Evolutionary conservation across 169 alveolate genomes (phyloP).

Genomic region (Besnoitia besnoiti): DNA sequence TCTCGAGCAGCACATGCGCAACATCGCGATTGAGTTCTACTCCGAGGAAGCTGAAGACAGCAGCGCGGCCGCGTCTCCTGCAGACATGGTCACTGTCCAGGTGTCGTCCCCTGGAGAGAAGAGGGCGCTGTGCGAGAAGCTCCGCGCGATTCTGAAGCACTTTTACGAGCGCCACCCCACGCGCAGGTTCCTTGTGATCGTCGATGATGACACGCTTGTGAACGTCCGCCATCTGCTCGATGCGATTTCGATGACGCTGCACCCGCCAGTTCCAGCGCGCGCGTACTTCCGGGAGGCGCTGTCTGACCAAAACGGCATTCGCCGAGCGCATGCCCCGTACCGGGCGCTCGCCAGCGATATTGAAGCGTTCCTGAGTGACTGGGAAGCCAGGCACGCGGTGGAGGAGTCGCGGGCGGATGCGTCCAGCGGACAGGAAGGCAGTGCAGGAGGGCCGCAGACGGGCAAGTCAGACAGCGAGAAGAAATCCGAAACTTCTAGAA

Average conservation of each 20-base stretch:
- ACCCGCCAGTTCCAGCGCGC: constrained; percentile 59
- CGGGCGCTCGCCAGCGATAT: neutral
- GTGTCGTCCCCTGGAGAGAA: constrained; percentile 15
- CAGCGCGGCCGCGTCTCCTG: neutral
- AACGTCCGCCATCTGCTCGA: constrained; percentile 54
- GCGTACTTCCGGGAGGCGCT: constrained; percentile 29
- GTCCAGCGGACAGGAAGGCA: too few species aligned
- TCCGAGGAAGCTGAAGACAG: neutral
- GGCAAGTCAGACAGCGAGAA: neutral
- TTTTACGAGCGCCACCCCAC: neutral
- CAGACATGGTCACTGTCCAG: neutral
- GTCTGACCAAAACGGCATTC: constrained; percentile 20
- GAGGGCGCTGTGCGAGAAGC: neutral
- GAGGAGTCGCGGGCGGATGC: neutral
- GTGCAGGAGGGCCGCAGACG: too few species aligned
- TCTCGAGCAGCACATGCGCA: constrained; percentile 8
- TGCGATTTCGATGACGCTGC: constrained; percentile 45
- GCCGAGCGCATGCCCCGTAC: constrained; percentile 21
- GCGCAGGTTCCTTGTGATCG: constrained; percentile 28
- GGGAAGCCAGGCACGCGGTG: neutral
- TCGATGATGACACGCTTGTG: constrained; percentile 57
- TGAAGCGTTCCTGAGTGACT: neutral
- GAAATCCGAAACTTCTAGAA: neutral
- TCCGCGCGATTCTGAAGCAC: constrained; percentile 2
- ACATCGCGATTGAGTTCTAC: constrained; percentile 3